A percentile compares a stretch with the other conserved stretches of the same genome.
phyloP scores from a whole-genome alignment of 2,329 filamentous ascomycete species.

The Ceratocystis smalleyi region DNA sequence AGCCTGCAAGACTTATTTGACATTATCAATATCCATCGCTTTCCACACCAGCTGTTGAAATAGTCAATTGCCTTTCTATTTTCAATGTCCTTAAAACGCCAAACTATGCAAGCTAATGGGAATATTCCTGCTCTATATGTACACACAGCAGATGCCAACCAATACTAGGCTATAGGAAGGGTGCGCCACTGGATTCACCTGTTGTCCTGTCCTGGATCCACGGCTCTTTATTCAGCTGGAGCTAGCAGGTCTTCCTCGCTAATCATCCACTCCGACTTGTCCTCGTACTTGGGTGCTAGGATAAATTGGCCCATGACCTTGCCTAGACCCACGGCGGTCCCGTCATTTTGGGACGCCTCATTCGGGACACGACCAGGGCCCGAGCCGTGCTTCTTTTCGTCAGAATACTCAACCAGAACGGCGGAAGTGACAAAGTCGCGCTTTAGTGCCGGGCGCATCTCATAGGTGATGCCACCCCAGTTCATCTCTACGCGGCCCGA shows the following conservation, averaged over 20 bases:
- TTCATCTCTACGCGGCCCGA: constrained; percentile 47
- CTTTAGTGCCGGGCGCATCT: constrained; percentile 36
- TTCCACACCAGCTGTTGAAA: background rate
- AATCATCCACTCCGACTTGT: constrained; percentile 40
- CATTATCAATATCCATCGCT: no score
- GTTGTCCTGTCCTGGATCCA: background rate
- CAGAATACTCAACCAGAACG: constrained; percentile 42
- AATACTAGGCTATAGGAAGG: background rate
- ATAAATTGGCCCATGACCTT: constrained; percentile 48
- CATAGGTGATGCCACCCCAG: constrained; percentile 44
- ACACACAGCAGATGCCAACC: constrained; percentile 2
- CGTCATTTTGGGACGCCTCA: constrained; percentile 30
- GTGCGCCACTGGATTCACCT: background rate
- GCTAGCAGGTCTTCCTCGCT: constrained; percentile 24
- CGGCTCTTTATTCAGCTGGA: background rate
- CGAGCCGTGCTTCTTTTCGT: constrained; percentile 30
- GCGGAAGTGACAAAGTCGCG: constrained; percentile 43
- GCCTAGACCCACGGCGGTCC: constrained; percentile 37
- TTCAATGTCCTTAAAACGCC: constrained; percentile 10
- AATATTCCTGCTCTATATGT: constrained; percentile 1
- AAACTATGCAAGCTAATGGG: constrained; percentile 6
- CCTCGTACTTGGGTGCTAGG: constrained; percentile 41
- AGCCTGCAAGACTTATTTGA: background rate
- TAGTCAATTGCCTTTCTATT: constrained; percentile 3
- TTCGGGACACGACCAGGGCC: constrained; percentile 17